Base-by-base conservation (phyloP, 768 basidiomycete species). In the Russula sp. region DNA sequence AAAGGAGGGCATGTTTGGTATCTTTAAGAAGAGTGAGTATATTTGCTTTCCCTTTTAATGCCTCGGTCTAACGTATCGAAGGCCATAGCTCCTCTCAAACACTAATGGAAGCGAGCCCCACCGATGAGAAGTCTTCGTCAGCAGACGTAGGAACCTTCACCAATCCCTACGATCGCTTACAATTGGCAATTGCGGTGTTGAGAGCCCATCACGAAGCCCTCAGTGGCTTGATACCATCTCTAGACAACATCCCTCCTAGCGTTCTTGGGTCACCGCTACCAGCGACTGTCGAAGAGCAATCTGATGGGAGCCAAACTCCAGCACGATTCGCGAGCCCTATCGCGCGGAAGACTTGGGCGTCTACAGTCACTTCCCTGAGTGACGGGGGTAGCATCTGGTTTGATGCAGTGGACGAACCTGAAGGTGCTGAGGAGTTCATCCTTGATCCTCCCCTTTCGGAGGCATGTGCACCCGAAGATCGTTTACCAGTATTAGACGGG, bases 381-480 rank as follows among this genome's bases (percentile, higher is more conserved):
- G 72, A 65, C 26, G 67, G 70, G 20, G 65, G 59, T n/a, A 75
- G 73, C 50, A 83, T 91, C 70, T 93, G 90, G 90, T 92, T 82
- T 69, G 91, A 93, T 68, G 91, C 90, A 10, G 76, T 80, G 46
- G 88, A 87, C 57, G 78, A 73, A 52, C 69, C 74, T 28, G 84
- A 87, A 66, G 87, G 84, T 1, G 81, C 85, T 6, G 82, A 88
- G 70, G 91, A 93, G 71, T 91, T 86, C 71, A 71, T 89, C 2
- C 75, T 92, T 20, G 75, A 75, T 2, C 61, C 68, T 9, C 67
- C 71, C 6, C 24, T 40, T 16, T 16, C 51, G 53, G 72, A 73
- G 5, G 73, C 64, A 55, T 44, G 78, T 72, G 38, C 26, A 36
- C 22, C 49, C 6, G 57, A 62, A 79, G 82, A 66, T 46, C 61